Conservation (phyloP, 2,329 filamentous ascomycete species). For the Xylogone sp. region DNA sequence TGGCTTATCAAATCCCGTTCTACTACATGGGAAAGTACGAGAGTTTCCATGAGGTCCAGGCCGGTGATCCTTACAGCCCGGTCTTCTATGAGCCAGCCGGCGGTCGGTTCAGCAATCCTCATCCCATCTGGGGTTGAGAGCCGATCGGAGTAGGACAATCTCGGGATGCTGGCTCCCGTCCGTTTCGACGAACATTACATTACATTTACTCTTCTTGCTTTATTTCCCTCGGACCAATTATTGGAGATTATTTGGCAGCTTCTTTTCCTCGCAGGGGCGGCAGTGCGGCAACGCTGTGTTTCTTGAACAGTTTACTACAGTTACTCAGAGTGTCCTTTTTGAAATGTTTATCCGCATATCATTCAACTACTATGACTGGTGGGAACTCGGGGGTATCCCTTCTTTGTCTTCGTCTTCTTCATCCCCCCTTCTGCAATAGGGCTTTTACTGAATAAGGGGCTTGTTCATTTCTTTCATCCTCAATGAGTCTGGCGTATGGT, state of each 20-base stretch:
- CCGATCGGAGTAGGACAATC: background rate
- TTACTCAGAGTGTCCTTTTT: background rate
- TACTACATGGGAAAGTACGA: background rate
- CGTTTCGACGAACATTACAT: background rate
- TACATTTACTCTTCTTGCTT: background rate
- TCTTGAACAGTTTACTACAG: background rate
- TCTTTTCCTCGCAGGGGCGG: background rate
- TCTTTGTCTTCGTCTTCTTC: too few relatives aligned
- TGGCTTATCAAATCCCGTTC: background rate
- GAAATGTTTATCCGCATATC: too few relatives aligned
- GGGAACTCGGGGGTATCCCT: too few relatives aligned
- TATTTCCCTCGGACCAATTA: background rate
- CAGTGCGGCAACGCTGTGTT: background rate
- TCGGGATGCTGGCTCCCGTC: background rate
- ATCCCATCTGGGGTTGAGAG: background rate
- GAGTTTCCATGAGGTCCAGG: background rate
- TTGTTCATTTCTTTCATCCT: too few relatives aligned
- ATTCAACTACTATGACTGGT: too few relatives aligned
- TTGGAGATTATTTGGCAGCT: background rate
- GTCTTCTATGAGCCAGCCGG: background rate
- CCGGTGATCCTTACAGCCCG: background rate
- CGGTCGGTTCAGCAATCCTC: background rate
- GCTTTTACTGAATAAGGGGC: too few relatives aligned
- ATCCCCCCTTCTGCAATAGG: too few relatives aligned
- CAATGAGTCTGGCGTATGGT: too few relatives aligned